Evolutionary conservation across 805 yeast genomes (phyloP), one percentile per base, ranked within the genome.

Genomic region (Aciculoconidium aculeatum): DNA sequence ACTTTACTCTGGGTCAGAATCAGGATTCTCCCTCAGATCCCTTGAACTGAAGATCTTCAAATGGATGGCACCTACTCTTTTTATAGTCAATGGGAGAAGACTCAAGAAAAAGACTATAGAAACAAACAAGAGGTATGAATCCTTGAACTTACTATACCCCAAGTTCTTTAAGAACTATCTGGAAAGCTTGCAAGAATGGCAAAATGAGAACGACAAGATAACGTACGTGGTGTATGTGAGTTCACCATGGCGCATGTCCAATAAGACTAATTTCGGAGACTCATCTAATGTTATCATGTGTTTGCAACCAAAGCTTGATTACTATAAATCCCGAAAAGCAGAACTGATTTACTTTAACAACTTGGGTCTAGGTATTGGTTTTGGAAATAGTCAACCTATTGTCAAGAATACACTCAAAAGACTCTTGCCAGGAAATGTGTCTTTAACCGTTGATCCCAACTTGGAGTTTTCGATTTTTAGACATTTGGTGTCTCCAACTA

Each of bases 21-120:
- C 77, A 3, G 97, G 97, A 2, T 90, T 83, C 50, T 84, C 95
- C 0, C 84, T 88, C 70, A 61, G 94, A 17, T 80, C 95, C 0
- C 70, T 90, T 34, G 95, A 88, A 54, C 71, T 80, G 32, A 84
- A 79, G 39, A 81, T 80, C 0, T 75, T 85, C 61, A 85, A 87
- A 44, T 90, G 96, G 95, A 77, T 74, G 42, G 92, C 95, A 0
- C 95, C 96, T 0, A 74, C 95, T 0, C 50, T 90, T 1, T 41
- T 88, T 6, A 36, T 88, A 0, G 61, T 90, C 0, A 69, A 75
- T 3, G 97, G 96, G 0, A 69, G 65, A 41, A 49, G 74, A 26
- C 49, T 78, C 14, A 49, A 54, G 23, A 30, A 46, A 20, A 55
- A 55, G 32, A 56, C 66, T 0, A 45, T 51, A 7, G 28, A 47